Evolutionary conservation across 345 rosid genomes (phyloP).

Genomic region (Salix caprea): DNA sequence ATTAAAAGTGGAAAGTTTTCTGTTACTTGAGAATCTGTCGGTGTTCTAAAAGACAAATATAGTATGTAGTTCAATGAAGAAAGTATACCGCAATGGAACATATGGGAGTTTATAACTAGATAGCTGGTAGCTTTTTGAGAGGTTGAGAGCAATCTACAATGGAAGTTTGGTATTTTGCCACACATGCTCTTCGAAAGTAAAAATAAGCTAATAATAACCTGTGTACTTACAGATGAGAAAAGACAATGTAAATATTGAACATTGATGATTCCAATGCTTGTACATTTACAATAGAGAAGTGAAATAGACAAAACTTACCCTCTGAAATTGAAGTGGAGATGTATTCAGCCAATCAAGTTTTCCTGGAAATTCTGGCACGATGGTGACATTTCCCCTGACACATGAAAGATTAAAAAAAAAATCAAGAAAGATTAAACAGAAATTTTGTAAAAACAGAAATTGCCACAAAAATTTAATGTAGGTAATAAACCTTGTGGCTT

Average conservation of each 20-base stretch:
- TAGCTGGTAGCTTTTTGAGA: too few relatives aligned
- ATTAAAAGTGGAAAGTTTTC: not conserved
- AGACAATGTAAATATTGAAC: too few relatives aligned
- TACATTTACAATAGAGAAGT: not conserved
- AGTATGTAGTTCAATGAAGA: too few relatives aligned
- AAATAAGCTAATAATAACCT: too few relatives aligned
- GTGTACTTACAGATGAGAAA: too few relatives aligned
- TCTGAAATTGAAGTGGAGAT: slow-evolving; percentile 72
- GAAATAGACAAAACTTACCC: slow-evolving; percentile 44
- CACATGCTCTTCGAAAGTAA: too few relatives aligned
- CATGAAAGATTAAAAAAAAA: not conserved
- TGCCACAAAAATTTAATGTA: not conserved
- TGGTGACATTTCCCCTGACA: slow-evolving; percentile 55
- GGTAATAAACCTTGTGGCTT: not conserved
- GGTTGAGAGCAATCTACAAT: too few relatives aligned
- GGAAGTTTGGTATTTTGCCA: too few relatives aligned
- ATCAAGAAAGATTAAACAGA: slow-evolving; percentile 10
- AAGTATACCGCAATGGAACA: not conserved
- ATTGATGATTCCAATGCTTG: too few relatives aligned
- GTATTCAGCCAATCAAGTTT: slow-evolving; percentile 92
- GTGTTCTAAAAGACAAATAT: not conserved
- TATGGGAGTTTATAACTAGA: too few relatives aligned
- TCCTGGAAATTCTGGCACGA: slow-evolving; percentile 79
- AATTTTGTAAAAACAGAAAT: not conserved
- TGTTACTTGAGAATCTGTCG: not conserved